Evolutionary conservation across 2,329 filamentous ascomycete species (phyloP).

Genomic region (Aschersonia sp.): DNA sequence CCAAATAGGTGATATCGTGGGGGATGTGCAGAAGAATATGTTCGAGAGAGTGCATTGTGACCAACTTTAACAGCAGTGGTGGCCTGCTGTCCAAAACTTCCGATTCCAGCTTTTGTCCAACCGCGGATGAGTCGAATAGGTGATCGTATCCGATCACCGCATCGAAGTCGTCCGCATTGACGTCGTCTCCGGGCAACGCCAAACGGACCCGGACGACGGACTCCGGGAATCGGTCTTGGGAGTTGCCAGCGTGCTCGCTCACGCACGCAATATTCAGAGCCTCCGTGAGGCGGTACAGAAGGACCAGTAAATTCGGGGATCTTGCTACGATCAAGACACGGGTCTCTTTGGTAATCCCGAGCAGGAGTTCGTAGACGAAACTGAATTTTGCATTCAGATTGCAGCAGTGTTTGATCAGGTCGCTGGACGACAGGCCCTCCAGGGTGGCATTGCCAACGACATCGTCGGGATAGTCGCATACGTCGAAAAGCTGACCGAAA

Average conservation of each 20-base stretch:
- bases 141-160: slow-evolving; percentile 40
- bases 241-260: slow-evolving; percentile 16
- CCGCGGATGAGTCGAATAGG: slow-evolving; percentile 25
- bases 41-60: slow-evolving; percentile 37
- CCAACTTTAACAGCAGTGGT: slow-evolving; percentile 33
- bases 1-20: slow-evolving; percentile 18
- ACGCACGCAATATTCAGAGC: slow-evolving; percentile 21
- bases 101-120: slow-evolving; percentile 2
- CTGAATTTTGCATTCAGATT: slow-evolving; percentile 45
- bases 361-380: slow-evolving; percentile 42
- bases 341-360: slow-evolving; percentile 25
- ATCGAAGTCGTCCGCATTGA: slow-evolving; percentile 27
- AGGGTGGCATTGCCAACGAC: slow-evolving; percentile 26
- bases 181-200: slow-evolving; percentile 22
- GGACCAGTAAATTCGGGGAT: slow-evolving; percentile 31
- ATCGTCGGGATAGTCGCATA: slow-evolving; percentile 44
- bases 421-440: slow-evolving; percentile 20
- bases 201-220: slow-evolving; percentile 27
- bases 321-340: slow-evolving; percentile 40
- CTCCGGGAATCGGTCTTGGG: slow-evolving; percentile 12
- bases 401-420: slow-evolving; percentile 36
- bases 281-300: slow-evolving; percentile 35
- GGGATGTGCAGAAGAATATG: slow-evolving; percentile 35
- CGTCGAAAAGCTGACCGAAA: slow-evolving; percentile 33
- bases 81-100: slow-evolving; percentile 8